These are phyloP conservation scores for Chamaecrista fasciculata DNA, from an alignment of 306 rosid genomes.

Conservation along the genomic window DNA sequence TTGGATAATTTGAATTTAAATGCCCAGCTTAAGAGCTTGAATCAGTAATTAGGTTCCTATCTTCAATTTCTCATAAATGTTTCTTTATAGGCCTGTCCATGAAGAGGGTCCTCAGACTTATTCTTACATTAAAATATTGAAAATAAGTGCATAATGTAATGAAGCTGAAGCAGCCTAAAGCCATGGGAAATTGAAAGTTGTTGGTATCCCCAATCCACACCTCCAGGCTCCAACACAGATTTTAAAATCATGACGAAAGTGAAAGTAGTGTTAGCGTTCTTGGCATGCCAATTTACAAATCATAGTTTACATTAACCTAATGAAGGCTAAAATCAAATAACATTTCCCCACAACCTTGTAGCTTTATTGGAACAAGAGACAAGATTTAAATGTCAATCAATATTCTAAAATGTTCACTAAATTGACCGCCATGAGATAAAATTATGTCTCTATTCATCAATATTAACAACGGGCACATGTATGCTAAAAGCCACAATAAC, in stretches of 20 bases:
- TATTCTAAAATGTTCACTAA: not conserved
- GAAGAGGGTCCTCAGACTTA: no score
- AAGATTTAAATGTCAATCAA: not conserved
- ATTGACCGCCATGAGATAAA: constrained; percentile 12
- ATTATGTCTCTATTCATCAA: not conserved
- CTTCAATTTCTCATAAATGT: no score
- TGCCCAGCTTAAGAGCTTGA: no score
- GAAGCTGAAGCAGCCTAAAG: not conserved
- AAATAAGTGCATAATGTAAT: no score
- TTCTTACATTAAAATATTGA: no score
- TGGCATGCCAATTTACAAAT: not conserved
- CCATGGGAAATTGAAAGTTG: not conserved
- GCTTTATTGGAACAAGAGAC: not conserved
- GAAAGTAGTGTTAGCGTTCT: not conserved
- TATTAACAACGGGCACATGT: constrained; percentile 25
- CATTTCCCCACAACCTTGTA: no score
- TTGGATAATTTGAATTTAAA: constrained; percentile 5
- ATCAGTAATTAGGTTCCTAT: no score
- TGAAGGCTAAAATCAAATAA: not conserved
- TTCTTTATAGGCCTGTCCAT: no score
- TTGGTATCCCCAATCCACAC: not conserved
- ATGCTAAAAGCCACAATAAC: constrained; percentile 19
- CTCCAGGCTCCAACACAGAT: no score
- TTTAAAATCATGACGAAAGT: no score
- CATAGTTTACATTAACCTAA: not conserved